Conservation (phyloP, 208 protist genomes). For the Crithidia bombi region DNA sequence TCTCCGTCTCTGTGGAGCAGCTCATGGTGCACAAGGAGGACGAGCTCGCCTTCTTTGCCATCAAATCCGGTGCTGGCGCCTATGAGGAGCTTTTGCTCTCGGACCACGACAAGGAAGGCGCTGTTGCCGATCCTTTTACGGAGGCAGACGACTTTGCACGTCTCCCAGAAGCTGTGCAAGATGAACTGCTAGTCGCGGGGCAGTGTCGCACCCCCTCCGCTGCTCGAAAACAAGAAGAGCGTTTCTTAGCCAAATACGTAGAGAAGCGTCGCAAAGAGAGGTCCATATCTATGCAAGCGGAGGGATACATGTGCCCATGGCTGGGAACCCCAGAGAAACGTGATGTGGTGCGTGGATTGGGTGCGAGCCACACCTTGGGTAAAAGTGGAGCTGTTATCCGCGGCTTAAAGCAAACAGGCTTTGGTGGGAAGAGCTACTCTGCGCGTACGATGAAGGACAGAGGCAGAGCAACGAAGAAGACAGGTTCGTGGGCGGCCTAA, state of each 20-base stretch:
- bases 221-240: conserved; percentile 42
- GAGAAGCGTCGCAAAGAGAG: conserved; percentile 66
- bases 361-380: conserved; percentile 21
- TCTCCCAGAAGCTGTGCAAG: conserved; percentile 47
- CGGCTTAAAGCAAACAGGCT: conserved; percentile 72
- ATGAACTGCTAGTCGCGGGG: conserved; percentile 22
- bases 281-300: conserved; percentile 82
- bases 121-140: conserved; percentile 47
- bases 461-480: conserved; percentile 83
- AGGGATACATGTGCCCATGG: conserved; percentile 92
- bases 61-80: conserved; percentile 58
- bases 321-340: conserved; percentile 47
- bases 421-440: conserved; percentile 88
- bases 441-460: conserved; percentile 72
- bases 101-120: conserved; percentile 28
- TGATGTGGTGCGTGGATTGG: conserved; percentile 48
- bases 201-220: conserved; percentile 42
- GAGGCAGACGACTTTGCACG: conserved; percentile 33
- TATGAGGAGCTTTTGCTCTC: conserved; percentile 71
- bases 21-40: conserved; percentile 66
- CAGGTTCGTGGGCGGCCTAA: conserved; percentile 85
- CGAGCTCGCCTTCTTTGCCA: conserved; percentile 70
- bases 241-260: conserved; percentile 79
- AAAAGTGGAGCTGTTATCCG: conserved; percentile 59
- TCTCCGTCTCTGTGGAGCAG: conserved; percentile 63